These are phyloP conservation scores for Quercus agrifolia DNA, from an alignment of 306 rosid species.

Conservation along the genomic window DNA sequence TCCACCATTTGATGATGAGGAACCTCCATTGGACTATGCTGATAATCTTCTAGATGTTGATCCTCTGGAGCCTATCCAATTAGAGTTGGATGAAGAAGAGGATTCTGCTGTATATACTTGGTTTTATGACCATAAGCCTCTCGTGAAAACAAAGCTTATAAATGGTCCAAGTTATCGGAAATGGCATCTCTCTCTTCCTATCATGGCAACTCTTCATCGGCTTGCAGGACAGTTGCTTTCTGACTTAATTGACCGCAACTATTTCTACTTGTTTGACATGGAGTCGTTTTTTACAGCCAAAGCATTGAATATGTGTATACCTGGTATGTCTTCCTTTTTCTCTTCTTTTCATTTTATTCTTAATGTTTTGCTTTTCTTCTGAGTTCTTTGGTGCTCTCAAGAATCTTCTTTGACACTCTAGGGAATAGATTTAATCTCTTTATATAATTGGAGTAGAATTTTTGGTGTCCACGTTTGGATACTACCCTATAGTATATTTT, in stretches of 20 bases:
- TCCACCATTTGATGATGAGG: slow-evolving; percentile 99
- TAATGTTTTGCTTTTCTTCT: neutral
- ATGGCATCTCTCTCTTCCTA: slow-evolving; percentile 99
- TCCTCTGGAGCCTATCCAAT: slow-evolving; percentile 96
- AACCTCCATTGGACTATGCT: slow-evolving; percentile 96
- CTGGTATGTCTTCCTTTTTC: slow-evolving; percentile 47
- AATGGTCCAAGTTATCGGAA: slow-evolving; percentile 98
- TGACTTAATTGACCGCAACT: slow-evolving; percentile 90
- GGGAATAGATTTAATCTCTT: neutral
- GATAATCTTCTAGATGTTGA: slow-evolving; percentile 96
- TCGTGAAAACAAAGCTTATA: slow-evolving; percentile 92
- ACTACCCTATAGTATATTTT: too few species aligned
- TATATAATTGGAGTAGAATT: too few species aligned
- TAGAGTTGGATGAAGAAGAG: slow-evolving; percentile 96
- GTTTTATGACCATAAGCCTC: slow-evolving; percentile 99
- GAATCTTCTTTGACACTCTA: neutral
- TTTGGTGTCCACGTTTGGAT: too few species aligned
- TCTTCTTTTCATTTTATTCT: neutral
- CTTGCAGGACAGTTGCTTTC: slow-evolving; percentile 97
- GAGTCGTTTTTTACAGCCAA: slow-evolving; percentile 98
- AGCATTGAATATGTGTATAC: slow-evolving; percentile 99
- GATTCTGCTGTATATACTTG: slow-evolving; percentile 96
- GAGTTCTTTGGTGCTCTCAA: neutral
- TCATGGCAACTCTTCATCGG: slow-evolving; percentile 98
- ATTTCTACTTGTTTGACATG: slow-evolving; percentile 98